Base-by-base conservation (phyloP, 2,329 filamentous ascomycete species). In the Neofusicoccum laricinum region DNA sequence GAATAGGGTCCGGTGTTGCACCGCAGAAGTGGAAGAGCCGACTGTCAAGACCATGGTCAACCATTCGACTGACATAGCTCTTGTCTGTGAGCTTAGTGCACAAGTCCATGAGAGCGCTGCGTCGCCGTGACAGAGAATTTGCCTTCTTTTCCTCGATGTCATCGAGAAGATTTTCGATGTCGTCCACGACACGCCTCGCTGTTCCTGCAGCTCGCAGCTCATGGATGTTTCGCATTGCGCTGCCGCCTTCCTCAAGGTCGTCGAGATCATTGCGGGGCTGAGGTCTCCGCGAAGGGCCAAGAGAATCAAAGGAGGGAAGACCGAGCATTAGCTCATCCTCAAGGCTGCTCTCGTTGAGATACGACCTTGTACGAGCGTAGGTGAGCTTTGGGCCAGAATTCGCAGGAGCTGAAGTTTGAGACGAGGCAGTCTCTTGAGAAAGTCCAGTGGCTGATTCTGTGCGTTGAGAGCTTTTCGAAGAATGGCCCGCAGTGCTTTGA, bases 1-100 rank as follows among this genome's bases (percentile, higher is more conserved):
- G 84, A 64, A 78, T 79, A 48, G 69, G 68, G 65, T 79, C 84
- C 65, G 69, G 75, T 41, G 68, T 68, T 55, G 67, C 80, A 0
- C 81, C 82, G 10, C 90, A 80, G 46, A 85, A 84, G 49, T 85
- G 81, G 61, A 92, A 85, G 15, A 97, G 80, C 34, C 85, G 85
- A 62, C 87, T 84, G 66, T 92, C 90, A 64, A 90, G 86, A 6
- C 87, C 86, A 68, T 92, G 88, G 66, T 93, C 88, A 19, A 90
- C 83, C 70, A 97, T 93, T 66, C 90, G 88, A 17, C 82, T 81
- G 32, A 86, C 80, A 69, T 91, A 93, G 0, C 80, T 81, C 69
- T 88, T 87, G 57, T 88, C 81, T 2, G 77, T 68, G 64, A 88
- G 75, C 68, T 84, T 86, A 30, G 73, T 75, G 59, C 82, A 81